Base-by-base conservation (phyloP, 805 yeast species). In the Pichia scutulata region DNA sequence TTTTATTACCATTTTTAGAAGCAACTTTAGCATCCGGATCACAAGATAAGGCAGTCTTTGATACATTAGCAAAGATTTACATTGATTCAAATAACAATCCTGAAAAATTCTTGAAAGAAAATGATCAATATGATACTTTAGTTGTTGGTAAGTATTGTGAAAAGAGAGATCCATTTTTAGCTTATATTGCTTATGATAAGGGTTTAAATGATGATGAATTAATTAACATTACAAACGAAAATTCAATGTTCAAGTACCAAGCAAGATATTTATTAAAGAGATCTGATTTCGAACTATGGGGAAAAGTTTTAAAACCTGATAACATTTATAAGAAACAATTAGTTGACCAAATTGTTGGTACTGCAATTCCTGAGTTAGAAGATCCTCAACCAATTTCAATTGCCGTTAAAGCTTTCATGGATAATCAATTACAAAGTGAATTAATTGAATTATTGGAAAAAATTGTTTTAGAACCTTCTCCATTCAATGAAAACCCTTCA, bases 101-200 rank as follows among this genome's bases (percentile, higher is more conserved):
- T 37, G 99, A 93, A 69, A 89, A 89, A 69, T 93, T 93, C 76
- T 78, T 93, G 73, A 84, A 82, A 65, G 98, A 92, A 70, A 93
- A 93, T 69, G 77, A 82, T 59, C 77, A 78, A 63, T 93, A 93
- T 71, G 95, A 93, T 70, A 85, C 98, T n/a, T 74, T 87, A 59
- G 86, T 86, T 61, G 97, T 93, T 57, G 99, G 99, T 76, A 89
- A 82, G 66, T 93, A 93, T 75, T 93, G 99, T 77, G 99, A 93
- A 72, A 92, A 88, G 80, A 86, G 99, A 71, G 99, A 93, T 65
- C 99, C 99, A 55, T 93, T 89, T 72, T 76, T 93, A 66, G 99
- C 99, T 26, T 93, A 89, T 70, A 93, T 93, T 71, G 95, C 97
- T 47, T 93, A 93, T 70, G 95, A 95, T 54, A 92, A 90, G 72